A percentile compares a stretch with the other conserved stretches of the same genome.
These are phyloP conservation scores for Phytophthora lateralis DNA, from an alignment of 352 stramenopile genomes.

Conservation along the genomic window DNA sequence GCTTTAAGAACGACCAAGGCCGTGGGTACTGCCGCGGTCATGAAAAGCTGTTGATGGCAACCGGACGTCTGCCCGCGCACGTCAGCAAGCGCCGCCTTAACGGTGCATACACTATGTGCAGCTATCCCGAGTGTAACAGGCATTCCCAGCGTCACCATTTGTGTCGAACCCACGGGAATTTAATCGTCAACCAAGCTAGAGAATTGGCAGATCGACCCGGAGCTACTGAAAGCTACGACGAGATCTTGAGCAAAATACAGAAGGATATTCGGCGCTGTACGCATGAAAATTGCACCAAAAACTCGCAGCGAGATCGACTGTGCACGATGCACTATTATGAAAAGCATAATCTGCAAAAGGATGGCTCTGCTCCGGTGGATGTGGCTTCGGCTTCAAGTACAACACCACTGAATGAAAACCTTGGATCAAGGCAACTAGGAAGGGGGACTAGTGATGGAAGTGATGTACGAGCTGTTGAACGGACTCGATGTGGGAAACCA, in stretches of 20 bases:
- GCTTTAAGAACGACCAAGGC: constrained; percentile 90
- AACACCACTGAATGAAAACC: constrained; percentile 11
- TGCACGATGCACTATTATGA: constrained; percentile 87
- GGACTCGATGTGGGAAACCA: constrained; percentile 33
- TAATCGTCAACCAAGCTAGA: constrained; percentile 76
- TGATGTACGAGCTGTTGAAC: constrained; percentile 37
- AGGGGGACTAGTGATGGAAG: constrained; percentile 8
- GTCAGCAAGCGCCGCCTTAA: constrained; percentile 89
- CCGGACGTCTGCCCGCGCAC: constrained; percentile 65
- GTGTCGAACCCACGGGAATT: constrained; percentile 86
- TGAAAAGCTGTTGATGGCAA: constrained; percentile 89
- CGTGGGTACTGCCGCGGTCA: constrained; percentile 84
- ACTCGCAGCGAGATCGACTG: constrained; percentile 84
- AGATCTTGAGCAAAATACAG: constrained; percentile 71
- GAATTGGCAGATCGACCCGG: constrained; percentile 55
- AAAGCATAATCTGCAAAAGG: constrained; percentile 58
- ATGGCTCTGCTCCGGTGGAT: constrained; percentile 4
- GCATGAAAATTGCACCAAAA: constrained; percentile 82
- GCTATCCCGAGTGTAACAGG: constrained; percentile 81
- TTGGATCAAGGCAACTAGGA: constrained; percentile 7
- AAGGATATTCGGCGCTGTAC: constrained; percentile 83
- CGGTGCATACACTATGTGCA: constrained; percentile 90
- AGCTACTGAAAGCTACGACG: constrained; percentile 63
- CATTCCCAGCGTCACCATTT: constrained; percentile 87
- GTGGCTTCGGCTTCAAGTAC: neutral